Evolutionary conservation across 805 yeast genomes (phyloP).

Genomic region (Clavispora santaluciae): DNA sequence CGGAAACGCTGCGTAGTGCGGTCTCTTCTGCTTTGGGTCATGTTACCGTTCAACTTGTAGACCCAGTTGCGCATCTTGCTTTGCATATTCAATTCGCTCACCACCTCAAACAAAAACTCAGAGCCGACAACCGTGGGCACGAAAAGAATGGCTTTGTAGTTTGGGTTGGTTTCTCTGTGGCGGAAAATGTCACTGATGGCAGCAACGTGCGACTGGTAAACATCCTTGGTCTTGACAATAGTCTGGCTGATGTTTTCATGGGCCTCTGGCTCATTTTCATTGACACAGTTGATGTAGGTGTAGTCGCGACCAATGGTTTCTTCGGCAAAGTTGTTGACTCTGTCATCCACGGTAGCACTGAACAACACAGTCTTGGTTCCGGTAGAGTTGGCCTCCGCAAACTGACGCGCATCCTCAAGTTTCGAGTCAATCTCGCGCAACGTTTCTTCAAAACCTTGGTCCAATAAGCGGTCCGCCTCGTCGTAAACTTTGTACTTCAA

Average conservation of each 20-base stretch:
- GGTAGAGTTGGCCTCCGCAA: conserved; percentile 19
- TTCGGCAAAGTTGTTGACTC: conserved; percentile 62
- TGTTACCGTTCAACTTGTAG: conserved; percentile 61
- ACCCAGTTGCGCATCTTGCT: conserved; percentile 5
- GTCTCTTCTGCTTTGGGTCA: conserved; percentile 66
- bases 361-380: conserved; percentile 64
- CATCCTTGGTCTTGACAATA: conserved; percentile 47
- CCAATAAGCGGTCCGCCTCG: conserved; percentile 87
- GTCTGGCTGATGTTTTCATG: conserved; percentile 76
- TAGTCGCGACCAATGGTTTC: conserved; percentile 49
- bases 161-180: conserved; percentile 27
- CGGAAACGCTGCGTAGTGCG: conserved; percentile 53
- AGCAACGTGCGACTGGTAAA: conserved; percentile 57
- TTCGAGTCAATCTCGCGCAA: conserved; percentile 52
- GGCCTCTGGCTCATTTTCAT: conserved; percentile 62
- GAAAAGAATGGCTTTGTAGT: conserved; percentile 78
- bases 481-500: conserved; percentile 71
- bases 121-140: conserved; percentile 73
- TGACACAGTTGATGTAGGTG: conserved; percentile 68
- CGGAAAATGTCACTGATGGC: conserved; percentile 47
- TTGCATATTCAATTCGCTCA: conserved; percentile 19
- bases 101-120: conserved; percentile 46
- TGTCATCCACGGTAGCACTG: conserved; percentile 80
- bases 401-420: conserved; percentile 34
- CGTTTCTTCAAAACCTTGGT: conserved; percentile 71